A percentile compares a stretch with the other conserved stretches of the same genome.
Evolutionary conservation across 148 eudicot species (phyloP).

Genomic region (Camellia granthamiana): DNA sequence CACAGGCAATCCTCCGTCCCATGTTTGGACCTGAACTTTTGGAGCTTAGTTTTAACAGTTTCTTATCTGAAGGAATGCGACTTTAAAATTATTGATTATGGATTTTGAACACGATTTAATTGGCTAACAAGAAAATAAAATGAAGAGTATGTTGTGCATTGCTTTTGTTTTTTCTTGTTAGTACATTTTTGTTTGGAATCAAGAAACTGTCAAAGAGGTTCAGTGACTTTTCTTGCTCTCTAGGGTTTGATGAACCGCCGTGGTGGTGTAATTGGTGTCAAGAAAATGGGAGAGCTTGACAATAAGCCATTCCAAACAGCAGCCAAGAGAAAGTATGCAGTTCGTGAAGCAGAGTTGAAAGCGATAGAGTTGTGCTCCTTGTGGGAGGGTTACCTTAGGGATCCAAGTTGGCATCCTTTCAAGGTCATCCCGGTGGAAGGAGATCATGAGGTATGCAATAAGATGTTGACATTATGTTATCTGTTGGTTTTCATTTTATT

Average conservation of each 20-base stretch:
- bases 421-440: slow-evolving; percentile 38
- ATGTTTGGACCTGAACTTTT: background rate
- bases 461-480: background rate
- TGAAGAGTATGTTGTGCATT: background rate
- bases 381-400: slow-evolving; percentile 50
- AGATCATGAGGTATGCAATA: slow-evolving; percentile 37
- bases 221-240: slow-evolving; percentile 7
- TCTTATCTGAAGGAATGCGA: background rate
- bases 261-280: slow-evolving; percentile 47
- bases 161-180: background rate
- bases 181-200: background rate
- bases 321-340: slow-evolving; percentile 38
- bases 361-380: slow-evolving; percentile 34
- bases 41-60: background rate
- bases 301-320: slow-evolving; percentile 35
- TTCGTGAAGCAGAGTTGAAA: slow-evolving; percentile 28
- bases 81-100: background rate
- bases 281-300: slow-evolving; percentile 58
- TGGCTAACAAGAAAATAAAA: background rate
- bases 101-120: background rate
- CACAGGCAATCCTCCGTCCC: too few relatives aligned
- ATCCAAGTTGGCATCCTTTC: slow-evolving; percentile 76
- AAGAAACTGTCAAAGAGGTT: background rate
- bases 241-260: slow-evolving; percentile 43
- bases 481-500: background rate